Base-by-base conservation (phyloP, 2,329 filamentous ascomycete species). In the Didymella arachidicola region DNA sequence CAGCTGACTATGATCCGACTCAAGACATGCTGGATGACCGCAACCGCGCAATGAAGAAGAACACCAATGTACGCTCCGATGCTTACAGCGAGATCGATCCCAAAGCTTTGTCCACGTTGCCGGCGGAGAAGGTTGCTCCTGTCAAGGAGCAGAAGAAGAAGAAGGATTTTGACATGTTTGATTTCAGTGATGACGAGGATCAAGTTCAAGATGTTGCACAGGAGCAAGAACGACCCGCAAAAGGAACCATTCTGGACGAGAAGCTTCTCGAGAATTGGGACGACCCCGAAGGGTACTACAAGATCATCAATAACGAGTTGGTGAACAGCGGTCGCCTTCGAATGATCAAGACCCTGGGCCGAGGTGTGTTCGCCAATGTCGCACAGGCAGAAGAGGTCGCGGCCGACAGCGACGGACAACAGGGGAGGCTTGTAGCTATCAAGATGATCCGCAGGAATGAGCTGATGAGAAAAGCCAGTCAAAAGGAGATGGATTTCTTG, bases 391-490 rank as follows among this genome's bases (percentile, higher is more conserved):
- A 70, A 64, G 70, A 72, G 25, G 60, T 63, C 10, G 62, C 53
- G 11, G 53, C 57, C 10, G 61, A 60, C 10, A 51, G 30, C 18
- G 59, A 91, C 85, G 44, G 73, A 29, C 45, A 59, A 27, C 59
- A 34, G 22, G 62, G 71, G 57, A 89, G 86, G 67, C 77, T 90
- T n/a, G 93, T 98, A 30, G 95, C 95, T 25, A 91, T 99, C 83
- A 99, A 99, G 80, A 95, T 99, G 69, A 96, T 98, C 78, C 91
- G 95, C 63, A 96, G 96, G 77, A 98, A 99, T 71, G 93, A 97
- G 72, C 91, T 92, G 12, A 89, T 97, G 87, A 86, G 88, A 66
- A 97, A 97, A 77, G 93, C 93, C 44, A 95, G 93, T 19, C 88
- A 93, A 77, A 97, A 95, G 58, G 95, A 99, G 76, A 96, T 98